Percentiles rank a stretch among this genome's conserved stretches.
phyloP scores from a whole-genome alignment of 306 rosid species.

The Arachis hypogaea region DNA sequence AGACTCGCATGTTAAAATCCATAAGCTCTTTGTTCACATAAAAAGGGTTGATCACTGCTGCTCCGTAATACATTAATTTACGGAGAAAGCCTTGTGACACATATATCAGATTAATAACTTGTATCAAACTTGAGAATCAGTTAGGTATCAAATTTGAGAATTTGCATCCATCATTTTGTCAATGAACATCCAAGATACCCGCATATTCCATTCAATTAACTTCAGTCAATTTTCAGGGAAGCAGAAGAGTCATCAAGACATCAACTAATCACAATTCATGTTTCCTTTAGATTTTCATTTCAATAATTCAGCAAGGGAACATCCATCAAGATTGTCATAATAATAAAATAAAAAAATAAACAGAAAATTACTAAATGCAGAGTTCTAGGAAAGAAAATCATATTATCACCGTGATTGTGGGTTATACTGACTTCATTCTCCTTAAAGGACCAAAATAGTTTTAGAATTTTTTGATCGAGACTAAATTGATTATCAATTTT shows the following conservation, averaged over 20 bases:
- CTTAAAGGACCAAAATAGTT: not conserved
- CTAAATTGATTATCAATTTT: not conserved
- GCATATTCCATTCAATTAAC: constrained; percentile 1
- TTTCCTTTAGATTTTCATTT: not conserved
- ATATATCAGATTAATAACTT: not conserved
- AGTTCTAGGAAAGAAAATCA: no score
- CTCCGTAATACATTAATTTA: constrained; percentile 13
- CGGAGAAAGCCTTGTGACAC: not conserved
- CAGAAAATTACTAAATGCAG: no score
- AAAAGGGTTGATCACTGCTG: constrained; percentile 19
- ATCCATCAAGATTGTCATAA: no score
- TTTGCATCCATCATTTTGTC: not conserved
- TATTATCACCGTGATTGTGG: not conserved
- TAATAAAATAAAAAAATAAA: no score
- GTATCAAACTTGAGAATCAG: not conserved
- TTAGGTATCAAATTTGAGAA: not conserved
- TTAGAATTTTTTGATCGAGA: not conserved
- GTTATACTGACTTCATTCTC: not conserved
- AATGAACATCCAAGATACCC: constrained; percentile 16
- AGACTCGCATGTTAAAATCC: constrained; percentile 2
- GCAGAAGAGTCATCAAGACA: not conserved
- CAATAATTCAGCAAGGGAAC: no score
- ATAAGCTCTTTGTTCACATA: not conserved
- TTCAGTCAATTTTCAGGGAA: constrained; percentile 6
- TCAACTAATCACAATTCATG: constrained; percentile 18